Evolutionary conservation across 306 rosid genomes (phyloP), one percentile per base, ranked within the genome.

Genomic region (Argentina anserina): DNA sequence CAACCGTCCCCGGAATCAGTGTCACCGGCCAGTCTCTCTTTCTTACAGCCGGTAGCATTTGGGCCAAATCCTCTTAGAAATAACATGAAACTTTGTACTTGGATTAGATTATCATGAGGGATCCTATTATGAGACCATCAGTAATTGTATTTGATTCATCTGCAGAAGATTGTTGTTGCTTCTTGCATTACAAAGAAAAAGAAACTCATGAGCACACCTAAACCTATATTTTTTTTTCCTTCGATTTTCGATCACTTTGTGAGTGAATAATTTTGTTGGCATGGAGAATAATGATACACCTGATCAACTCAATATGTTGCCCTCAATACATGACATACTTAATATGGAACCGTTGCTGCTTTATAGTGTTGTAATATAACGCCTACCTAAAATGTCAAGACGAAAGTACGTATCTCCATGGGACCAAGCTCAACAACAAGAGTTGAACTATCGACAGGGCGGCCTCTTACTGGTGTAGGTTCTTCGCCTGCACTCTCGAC

Each of bases 351-450:
- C 55, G 20, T 20, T 20, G 60, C 12, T 10, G 60, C 60, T 65
- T 64, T 64, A 36, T 39, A 12, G 0, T 39, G 17, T 37, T 12
- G 10, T 7, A 14, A 9, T 37, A 37, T 25, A 39, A 55, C 39
- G n/a, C 26, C 13, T 9, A 28, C 15, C 72, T 77, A 84, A 71
- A 84, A 87, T 63, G 76, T 86, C 78, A 90, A 73, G 12, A 81
- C 33, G 80, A 90, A 83, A 33, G 93, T 91, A 39, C 97, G 90
- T 9, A 87, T 91, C 87, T 91, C 95, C 95, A 89, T 82, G n/a
- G 97, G 95, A 74, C 89, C 95, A 75, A 91, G 94, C 88, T 89
- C 87, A 25, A 87, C 87, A 11, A 84, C 78, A 36, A 80, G 84
- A 74, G 81, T 40, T 31, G 84, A 59, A 18, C 42, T 39, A 53